These are phyloP conservation scores for Warburgia ugandensis DNA, from an alignment of 164 flowering plant species.

Conservation along the genomic window DNA sequence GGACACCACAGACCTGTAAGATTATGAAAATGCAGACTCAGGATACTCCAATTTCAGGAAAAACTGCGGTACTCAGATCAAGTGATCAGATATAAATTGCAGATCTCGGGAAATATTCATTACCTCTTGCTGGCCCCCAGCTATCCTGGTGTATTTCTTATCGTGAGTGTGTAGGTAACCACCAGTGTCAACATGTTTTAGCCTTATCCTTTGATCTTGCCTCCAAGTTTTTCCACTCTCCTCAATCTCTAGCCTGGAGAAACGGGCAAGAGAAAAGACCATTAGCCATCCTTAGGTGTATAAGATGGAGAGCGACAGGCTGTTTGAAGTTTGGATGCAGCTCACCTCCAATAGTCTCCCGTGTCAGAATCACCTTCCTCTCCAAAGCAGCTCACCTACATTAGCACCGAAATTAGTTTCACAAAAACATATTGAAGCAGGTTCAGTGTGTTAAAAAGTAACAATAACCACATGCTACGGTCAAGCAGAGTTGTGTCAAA, in stretches of 20 bases:
- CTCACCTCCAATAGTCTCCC: slow-evolving; percentile 95
- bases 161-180: slow-evolving; percentile 93
- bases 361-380: slow-evolving; percentile 77
- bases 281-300: slow-evolving; percentile 3
- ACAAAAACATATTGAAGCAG: neutral
- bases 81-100: too few species aligned
- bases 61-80: too few species aligned
- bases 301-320: neutral
- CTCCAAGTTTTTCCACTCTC: slow-evolving; percentile 90
- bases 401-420: neutral
- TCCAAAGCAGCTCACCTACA: slow-evolving; percentile 97
- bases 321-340: neutral
- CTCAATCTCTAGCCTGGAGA: slow-evolving; percentile 69
- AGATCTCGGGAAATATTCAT: slow-evolving; percentile 4
- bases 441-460: neutral
- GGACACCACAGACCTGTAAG: slow-evolving; percentile 78
- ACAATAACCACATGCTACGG: too few species aligned
- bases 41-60: too few species aligned
- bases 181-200: slow-evolving; percentile 81
- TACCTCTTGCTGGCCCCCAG: slow-evolving; percentile 99
- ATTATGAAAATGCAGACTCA: too few species aligned
- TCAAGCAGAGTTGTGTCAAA: too few species aligned
- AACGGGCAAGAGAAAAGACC: neutral
- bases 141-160: slow-evolving; percentile 85
- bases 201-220: slow-evolving; percentile 90